Evolutionary conservation across 1,284 basidiomycete genomes (phyloP), one percentile per base, ranked within the genome.

Genomic region (Stereum hirsutum): DNA sequence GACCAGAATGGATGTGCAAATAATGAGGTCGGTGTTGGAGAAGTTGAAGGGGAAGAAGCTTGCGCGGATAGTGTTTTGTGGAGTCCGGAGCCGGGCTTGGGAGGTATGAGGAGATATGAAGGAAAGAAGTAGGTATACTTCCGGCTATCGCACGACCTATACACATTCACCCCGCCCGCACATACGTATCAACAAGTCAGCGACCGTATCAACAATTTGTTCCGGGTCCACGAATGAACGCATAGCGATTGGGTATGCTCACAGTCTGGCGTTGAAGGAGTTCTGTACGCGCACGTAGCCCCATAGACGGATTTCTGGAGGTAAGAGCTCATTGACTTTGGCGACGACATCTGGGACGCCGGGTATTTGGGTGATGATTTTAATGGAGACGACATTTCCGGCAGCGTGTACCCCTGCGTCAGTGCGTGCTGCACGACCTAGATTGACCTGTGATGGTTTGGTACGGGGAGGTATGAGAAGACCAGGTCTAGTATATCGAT

Each of bases 41-140:
- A 39, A n/a, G 37, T 50, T 2, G 54, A 41, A 14, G 50, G 41
- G 11, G 49, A 26, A n/a, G 35, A 42, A n/a, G 23, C 49, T 34
- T 58, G 52, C n/a, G 44, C 40, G 19, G 57, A 60, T 34, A 84
- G 61, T 30, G 63, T 62, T 39, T 72, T 69, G 49, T 74, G 66
- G 28, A 91, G 70, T 4, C 75, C 71, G 37, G 81, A 81, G 17
- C 69, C 75, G 1, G 90, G 87, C 57, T 86, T 88, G 2, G 96
- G 93, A 2, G 95, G 94, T 15, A 99, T 74, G 46, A 99, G 78
- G 38, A 95, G 76, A 62, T 98, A 97, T 1, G 91, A 87, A 0
- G 96, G 96, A 52, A 99, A 84, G 62, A 91, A 89, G 62, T 99
- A 99, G 38, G 95, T 95, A 68, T 99, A 99, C 64, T 91, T 89